A percentile compares a stretch with the other conserved stretches of the same genome.
These are phyloP conservation scores for Cryptosporidium sp. DNA, from an alignment of 169 alveolate species.

Conservation along the genomic window DNA sequence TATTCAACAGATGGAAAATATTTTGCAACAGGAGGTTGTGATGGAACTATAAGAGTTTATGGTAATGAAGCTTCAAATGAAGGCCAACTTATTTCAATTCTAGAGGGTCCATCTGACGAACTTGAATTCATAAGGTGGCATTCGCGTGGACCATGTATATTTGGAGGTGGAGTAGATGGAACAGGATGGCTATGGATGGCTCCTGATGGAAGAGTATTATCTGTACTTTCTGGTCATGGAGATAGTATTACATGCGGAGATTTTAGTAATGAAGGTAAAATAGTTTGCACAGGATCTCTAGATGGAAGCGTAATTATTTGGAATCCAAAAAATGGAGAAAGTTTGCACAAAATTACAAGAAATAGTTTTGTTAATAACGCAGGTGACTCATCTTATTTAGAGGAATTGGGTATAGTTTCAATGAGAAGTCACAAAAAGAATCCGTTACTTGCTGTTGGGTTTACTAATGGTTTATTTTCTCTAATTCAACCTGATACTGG, in stretches of 20 bases:
- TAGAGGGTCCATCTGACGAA: slow-evolving; percentile 79
- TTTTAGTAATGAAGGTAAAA: slow-evolving; percentile 74
- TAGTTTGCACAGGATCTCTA: slow-evolving; percentile 73
- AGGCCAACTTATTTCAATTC: slow-evolving; percentile 25
- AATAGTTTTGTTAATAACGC: slow-evolving; percentile 2
- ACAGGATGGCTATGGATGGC: slow-evolving; percentile 80
- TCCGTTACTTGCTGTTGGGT: slow-evolving; percentile 62
- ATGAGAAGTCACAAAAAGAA: slow-evolving; percentile 20
- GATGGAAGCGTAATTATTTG: slow-evolving; percentile 77
- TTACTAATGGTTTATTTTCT: slow-evolving; percentile 10
- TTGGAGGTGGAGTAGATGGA: slow-evolving; percentile 75
- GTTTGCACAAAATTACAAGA: slow-evolving; percentile 45
- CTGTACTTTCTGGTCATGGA: slow-evolving; percentile 75
- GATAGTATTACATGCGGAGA: slow-evolving; percentile 75
- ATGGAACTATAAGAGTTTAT: slow-evolving; percentile 73
- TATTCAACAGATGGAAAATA: slow-evolving; percentile 74
- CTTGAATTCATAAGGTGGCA: slow-evolving; percentile 77
- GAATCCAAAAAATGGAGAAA: slow-evolving; percentile 75
- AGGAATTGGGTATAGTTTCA: slow-evolving; percentile 57
- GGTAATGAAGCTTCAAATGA: slow-evolving; percentile 24
- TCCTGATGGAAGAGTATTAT: slow-evolving; percentile 74
- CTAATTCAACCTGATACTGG: slow-evolving; percentile 77
- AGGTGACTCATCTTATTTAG: slow-evolving; percentile 5
- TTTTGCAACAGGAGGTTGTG: slow-evolving; percentile 78
- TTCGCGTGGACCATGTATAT: slow-evolving; percentile 75